Base-by-base conservation (phyloP, 495 filamentous ascomycete genomes). In the Hypoxylon cercidicola region DNA sequence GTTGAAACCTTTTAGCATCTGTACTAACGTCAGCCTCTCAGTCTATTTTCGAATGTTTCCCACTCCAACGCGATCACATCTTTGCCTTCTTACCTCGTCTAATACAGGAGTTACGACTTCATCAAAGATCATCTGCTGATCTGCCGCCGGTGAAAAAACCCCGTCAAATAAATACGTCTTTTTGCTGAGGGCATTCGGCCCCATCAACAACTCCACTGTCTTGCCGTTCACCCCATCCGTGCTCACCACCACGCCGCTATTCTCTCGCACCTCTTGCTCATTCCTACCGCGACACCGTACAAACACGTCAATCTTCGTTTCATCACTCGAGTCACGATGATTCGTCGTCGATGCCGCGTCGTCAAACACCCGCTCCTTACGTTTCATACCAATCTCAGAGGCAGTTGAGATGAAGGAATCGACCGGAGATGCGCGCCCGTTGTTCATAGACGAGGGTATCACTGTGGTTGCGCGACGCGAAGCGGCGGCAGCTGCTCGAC, bases 151-250 rank as follows among this genome's bases (percentile, higher is more conserved):
- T 0, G 95, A 96, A 72, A 98, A 99, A 44, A 97, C 96, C 63
- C 92, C 93, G 74, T 99, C 95, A 71, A 99, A 99, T 58, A 89
- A 88, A 73, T 98, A 99, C 1, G 92, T 90, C 78, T 99, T 99
- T 73, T 98, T 97, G 75, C 91, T 96, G 39, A 97, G 76, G 34
- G 93, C 89, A 73, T 87, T 95, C 9, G 93, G 89, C 18, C 93
- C 95, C 93, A 99, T 96, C 3, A 91, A 93, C 34, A 99, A 77
- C 54, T 94, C 88, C 23, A 99, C 87, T 32, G 80, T 82, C 64
- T 90, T 92, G 5, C 93, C 93, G 66, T 90, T 92, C 18, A 92
- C 86, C 1, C 90, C 93, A 60, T 96, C 91, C 3, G 93, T 96
- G 7, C 85, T 86, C 3, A 99, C 84, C 0, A 97, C 93, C 1